Percentiles rank a stretch among this genome's conserved stretches.
phyloP scores from a whole-genome alignment of 352 stramenopile species.

The Phytophthora cactorum region DNA sequence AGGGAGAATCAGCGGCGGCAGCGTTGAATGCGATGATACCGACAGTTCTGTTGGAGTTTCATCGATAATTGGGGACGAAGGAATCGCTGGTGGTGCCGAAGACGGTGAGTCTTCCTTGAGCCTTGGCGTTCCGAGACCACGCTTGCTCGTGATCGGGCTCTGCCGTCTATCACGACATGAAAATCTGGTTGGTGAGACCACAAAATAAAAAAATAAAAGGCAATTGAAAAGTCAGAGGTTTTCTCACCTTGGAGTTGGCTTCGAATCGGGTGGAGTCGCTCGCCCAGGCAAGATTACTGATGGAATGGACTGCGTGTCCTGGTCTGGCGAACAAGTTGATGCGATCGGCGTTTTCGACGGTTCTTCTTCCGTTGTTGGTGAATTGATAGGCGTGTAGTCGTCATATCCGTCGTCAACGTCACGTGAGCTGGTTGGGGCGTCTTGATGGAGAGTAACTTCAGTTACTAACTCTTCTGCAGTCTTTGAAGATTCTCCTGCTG shows the following conservation, averaged over 20 bases:
- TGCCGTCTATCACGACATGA: constrained; percentile 16
- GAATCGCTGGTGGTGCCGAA: constrained; percentile 12
- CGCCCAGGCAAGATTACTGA: constrained; percentile 3
- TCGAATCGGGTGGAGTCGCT: constrained; percentile 27
- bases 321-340: constrained; percentile 6
- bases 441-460: neutral
- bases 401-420: constrained; percentile 23
- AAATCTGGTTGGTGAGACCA: neutral
- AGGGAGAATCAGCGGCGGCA: constrained; percentile 31
- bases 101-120: constrained; percentile 5
- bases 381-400: constrained; percentile 29
- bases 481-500: neutral
- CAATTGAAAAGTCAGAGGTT: neutral
- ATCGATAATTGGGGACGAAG: neutral
- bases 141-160: constrained; percentile 38
- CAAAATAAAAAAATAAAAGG: neutral
- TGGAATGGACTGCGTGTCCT: neutral
- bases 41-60: neutral
- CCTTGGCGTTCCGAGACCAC: constrained; percentile 23
- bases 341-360: neutral
- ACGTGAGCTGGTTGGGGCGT: constrained; percentile 3
- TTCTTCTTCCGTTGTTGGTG: constrained; percentile 5
- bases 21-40: neutral
- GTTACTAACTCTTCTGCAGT: neutral
- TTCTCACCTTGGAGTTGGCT: constrained; percentile 20